Percentiles rank a stretch among this genome's conserved stretches.
phyloP scores from a whole-genome alignment of 345 rosid genomes.

The Mangifera indica region DNA sequence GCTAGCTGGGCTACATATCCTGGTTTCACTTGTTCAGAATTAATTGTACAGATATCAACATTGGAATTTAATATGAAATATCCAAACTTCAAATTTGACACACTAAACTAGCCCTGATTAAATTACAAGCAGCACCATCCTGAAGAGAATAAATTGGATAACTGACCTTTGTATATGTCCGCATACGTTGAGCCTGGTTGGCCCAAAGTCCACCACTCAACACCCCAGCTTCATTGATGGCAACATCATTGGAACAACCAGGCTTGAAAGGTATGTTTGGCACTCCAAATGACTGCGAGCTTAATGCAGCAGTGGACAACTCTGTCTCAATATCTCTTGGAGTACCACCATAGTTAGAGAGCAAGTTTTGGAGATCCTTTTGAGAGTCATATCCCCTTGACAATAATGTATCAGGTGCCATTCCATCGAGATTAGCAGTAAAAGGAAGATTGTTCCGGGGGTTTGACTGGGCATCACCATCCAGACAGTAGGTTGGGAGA shows the following conservation, averaged over 20 bases:
- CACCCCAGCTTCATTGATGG: slow-evolving; percentile 74
- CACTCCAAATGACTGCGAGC: slow-evolving; percentile 70
- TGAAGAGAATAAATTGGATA: slow-evolving; percentile 1
- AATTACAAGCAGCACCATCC: neutral
- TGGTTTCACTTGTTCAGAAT: neutral
- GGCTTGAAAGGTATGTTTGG: slow-evolving; percentile 67
- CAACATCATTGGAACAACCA: slow-evolving; percentile 67
- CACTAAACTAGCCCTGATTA: neutral
- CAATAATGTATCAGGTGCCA: slow-evolving; percentile 76
- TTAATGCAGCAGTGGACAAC: slow-evolving; percentile 76
- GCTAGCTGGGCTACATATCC: neutral
- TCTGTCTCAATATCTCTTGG: slow-evolving; percentile 89
- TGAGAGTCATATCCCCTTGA: slow-evolving; percentile 87
- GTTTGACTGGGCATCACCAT: slow-evolving; percentile 71
- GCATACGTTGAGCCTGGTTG: slow-evolving; percentile 81
- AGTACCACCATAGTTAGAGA: slow-evolving; percentile 69
- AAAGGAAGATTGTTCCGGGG: slow-evolving; percentile 63
- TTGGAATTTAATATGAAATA: no score
- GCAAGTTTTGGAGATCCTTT: slow-evolving; percentile 94
- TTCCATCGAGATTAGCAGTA: slow-evolving; percentile 55
- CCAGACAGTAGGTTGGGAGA: slow-evolving; percentile 71
- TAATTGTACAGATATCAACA: no score
- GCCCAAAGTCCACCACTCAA: slow-evolving; percentile 80
- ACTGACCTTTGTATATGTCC: slow-evolving; percentile 92
- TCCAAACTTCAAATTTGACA: no score